phyloP scores from a whole-genome alignment of 75 land plant genomes.

The Selaginella tamariscina region DNA sequence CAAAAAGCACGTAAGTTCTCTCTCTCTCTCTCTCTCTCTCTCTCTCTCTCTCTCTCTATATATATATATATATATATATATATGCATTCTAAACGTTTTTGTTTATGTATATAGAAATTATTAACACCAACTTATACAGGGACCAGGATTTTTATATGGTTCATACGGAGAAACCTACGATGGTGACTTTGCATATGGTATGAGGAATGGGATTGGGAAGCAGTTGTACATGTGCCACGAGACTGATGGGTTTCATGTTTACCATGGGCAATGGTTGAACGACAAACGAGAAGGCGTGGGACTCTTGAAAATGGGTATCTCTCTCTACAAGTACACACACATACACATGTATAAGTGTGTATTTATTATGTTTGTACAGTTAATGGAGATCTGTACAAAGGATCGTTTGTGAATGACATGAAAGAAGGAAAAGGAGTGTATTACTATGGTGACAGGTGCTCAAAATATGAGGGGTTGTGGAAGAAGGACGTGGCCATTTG shows the following conservation, averaged over 20 bases:
- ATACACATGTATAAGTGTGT: neutral
- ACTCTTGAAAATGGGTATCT: conserved; percentile 5
- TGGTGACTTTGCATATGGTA: neutral
- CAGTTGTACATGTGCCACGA: neutral
- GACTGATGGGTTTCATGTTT: neutral
- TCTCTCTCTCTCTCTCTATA: neutral
- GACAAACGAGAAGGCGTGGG: conserved; percentile 11
- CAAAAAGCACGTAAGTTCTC: conserved; percentile 23
- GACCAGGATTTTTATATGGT: neutral
- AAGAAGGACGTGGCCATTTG: conserved; percentile 23
- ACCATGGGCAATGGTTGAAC: conserved; percentile 8
- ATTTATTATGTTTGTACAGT: conserved; percentile 13
- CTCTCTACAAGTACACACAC: neutral
- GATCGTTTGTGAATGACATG: conserved; percentile 23
- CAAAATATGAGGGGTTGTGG: conserved; percentile 38
- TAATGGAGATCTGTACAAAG: conserved; percentile 29
- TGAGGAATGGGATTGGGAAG: conserved; percentile 8
- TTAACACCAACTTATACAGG: too few relatives aligned
- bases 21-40: neutral
- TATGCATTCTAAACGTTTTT: neutral
- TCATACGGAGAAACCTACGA: conserved; percentile 3
- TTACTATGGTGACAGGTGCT: conserved; percentile 24
- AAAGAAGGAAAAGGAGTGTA: conserved; percentile 30
- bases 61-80: neutral
- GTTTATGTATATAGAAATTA: too few relatives aligned